Evolutionary conservation across 163 green algal genomes (phyloP).

Genomic region (Picocystis sp.): DNA sequence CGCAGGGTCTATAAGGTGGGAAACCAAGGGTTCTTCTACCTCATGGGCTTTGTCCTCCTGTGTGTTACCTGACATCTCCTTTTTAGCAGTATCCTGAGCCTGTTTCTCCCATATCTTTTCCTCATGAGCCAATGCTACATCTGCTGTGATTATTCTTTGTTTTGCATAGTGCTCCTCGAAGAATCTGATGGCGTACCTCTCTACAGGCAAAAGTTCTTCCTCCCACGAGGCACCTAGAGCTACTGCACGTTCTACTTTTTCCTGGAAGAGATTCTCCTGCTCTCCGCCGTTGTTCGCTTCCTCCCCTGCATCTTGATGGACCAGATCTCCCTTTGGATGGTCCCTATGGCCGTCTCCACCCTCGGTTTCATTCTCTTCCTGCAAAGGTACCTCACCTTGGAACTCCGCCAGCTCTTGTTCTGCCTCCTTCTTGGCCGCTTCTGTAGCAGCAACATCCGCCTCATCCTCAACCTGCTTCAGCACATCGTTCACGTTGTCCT

Average conservation of each 20-base stretch:
- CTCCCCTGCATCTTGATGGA: background rate
- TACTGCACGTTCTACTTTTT: background rate
- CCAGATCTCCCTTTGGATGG: background rate
- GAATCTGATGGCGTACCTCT: constrained; percentile 13
- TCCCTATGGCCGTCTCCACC: background rate
- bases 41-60: no score
- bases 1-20: background rate
- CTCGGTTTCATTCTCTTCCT: background rate
- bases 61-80: no score
- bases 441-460: constrained; percentile 4
- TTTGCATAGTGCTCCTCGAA: constrained; percentile 4
- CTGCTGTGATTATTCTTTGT: no score
- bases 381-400: background rate
- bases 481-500: constrained; percentile 3
- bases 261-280: constrained; percentile 3
- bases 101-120: no score
- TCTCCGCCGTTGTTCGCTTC: background rate
- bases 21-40: no score
- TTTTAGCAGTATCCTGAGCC: no score
- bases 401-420: constrained; percentile 8
- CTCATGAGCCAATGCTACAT: no score
- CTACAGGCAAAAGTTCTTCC: constrained; percentile 9
- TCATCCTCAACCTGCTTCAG: constrained; percentile 9
- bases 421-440: constrained; percentile 1
- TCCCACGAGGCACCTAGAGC: background rate